These are phyloP conservation scores for Alnus rubra DNA, from an alignment of 306 rosid genomes.

Conservation along the genomic window DNA sequence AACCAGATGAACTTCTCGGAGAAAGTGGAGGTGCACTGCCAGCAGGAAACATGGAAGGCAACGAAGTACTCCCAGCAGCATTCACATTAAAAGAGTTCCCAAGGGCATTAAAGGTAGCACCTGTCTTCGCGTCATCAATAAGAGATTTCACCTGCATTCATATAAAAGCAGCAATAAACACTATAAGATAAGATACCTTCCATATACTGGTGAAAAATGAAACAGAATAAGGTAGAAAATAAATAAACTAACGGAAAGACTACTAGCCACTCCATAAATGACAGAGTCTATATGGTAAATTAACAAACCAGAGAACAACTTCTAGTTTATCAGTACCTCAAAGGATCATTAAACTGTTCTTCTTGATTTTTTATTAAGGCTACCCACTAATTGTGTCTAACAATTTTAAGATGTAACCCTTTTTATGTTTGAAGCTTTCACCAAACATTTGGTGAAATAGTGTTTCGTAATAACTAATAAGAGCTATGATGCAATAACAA, in stretches of 20 bases:
- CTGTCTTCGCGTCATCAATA: slow-evolving; percentile 62
- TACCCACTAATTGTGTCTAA: neutral
- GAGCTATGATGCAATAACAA: neutral
- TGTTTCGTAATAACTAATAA: neutral
- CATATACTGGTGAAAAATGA: neutral
- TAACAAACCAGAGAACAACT: neutral
- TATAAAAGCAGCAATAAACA: slow-evolving; percentile 26
- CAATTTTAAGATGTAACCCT: neutral
- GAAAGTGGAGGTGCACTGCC: slow-evolving; percentile 83
- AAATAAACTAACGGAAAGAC: neutral
- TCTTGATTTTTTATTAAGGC: neutral
- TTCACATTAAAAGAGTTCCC: slow-evolving; percentile 48
- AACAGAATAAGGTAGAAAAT: neutral
- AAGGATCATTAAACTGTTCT: neutral
- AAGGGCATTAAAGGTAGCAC: slow-evolving; percentile 41
- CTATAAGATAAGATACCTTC: slow-evolving; percentile 16
- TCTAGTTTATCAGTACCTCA: neutral
- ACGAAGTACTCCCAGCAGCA: slow-evolving; percentile 40
- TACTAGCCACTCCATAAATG: neutral
- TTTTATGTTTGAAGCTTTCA: neutral
- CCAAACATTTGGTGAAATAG: neutral
- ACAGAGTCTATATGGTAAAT: neutral
- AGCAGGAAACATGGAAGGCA: slow-evolving; percentile 68
- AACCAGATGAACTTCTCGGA: slow-evolving; percentile 78
- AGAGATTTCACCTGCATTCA: slow-evolving; percentile 65